These are phyloP conservation scores for Amborella trichopoda DNA, from an alignment of 164 flowering plant genomes.

Conservation along the genomic window DNA sequence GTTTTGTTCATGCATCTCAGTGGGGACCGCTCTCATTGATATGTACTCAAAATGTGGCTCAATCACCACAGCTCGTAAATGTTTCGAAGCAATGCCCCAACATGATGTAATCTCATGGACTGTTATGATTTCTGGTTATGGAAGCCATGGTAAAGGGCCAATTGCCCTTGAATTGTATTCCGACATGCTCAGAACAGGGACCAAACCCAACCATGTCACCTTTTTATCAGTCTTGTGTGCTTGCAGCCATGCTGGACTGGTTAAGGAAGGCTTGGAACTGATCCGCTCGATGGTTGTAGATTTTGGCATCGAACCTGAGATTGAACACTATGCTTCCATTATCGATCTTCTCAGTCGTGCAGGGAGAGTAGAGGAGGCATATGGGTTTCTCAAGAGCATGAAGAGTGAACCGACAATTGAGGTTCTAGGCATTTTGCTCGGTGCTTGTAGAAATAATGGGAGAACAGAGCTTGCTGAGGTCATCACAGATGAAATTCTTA, in stretches of 20 bases:
- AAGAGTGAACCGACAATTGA: conserved; percentile 29
- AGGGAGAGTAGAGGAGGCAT: conserved; percentile 61
- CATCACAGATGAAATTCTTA: conserved; percentile 35
- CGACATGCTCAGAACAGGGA: conserved; percentile 32
- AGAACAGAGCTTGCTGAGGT: conserved; percentile 36
- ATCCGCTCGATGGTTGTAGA: conserved; percentile 47
- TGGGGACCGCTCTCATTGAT: conserved; percentile 65
- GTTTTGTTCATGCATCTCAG: conserved; percentile 33
- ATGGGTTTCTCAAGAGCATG: conserved; percentile 30
- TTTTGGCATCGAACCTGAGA: conserved; percentile 38
- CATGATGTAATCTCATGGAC: conserved; percentile 66
- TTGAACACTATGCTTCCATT: conserved; percentile 64
- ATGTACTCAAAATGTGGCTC: conserved; percentile 84
- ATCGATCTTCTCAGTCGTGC: conserved; percentile 84
- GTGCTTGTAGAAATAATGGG: conserved; percentile 47
- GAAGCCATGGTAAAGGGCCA: conserved; percentile 65
- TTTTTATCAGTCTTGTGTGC: conserved; percentile 55
- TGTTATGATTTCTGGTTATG: conserved; percentile 63
- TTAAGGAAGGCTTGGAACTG: conserved; percentile 42
- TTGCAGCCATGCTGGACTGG: conserved; percentile 73
- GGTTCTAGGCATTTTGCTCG: conserved; percentile 65
- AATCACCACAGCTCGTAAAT: conserved; percentile 39
- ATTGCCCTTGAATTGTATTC: conserved; percentile 42
- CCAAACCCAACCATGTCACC: conserved; percentile 46
- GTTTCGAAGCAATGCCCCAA: conserved; percentile 39